Evolutionary conservation across 23 red algal genomes (phyloP), one percentile per base, ranked within the genome.

Genomic region (Agarophyton chilense): DNA sequence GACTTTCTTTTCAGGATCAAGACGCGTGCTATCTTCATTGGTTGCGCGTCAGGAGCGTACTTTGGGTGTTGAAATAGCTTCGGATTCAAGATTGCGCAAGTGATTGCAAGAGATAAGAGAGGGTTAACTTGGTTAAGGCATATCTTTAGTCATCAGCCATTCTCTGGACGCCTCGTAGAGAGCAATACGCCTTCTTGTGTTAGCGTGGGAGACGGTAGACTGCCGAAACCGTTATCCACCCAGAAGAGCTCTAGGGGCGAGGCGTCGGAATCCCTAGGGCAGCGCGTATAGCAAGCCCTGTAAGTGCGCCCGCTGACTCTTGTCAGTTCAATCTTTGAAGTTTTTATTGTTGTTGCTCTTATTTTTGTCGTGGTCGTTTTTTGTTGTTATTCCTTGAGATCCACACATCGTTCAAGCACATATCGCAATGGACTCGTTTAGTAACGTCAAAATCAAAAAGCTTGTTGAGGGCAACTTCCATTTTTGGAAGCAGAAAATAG

Each of bases 71-170:
- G 29, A 24, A 72, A 28, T 43, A 72, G n/a, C 65, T 40, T 32
- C 65, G 4, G 65, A 16, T 72, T 44, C 5, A 72, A 28, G n/a
- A 18, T 72, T 4, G 65, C 65, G 65, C 65, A 72, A 72, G 65
- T 72, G 21, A 12, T 72, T 43, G 65, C 65, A 72, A 72, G 65
- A 24, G 39, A 6, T 13, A 12, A 72, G 65, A 72, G 34, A 43
- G 33, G 65, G 65, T 43, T 40, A 43, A 14, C 7, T 41, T 43
- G 65, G 65, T 72, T 32, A 72, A 72, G 65, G 65, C 36, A 72
- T 72, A 72, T 72, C 65, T 43, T 72, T 72, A 34, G 65, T 42
- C 65, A 72, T 72, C 42, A 72, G 42, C 65, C 65, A 72, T 78
- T 17, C 44, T 78, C 26, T 78, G 74, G 44, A 78, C 29, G 10